Base-by-base conservation (phyloP, 805 yeast genomes). In the Saccharomycopsis guyanensis region DNA sequence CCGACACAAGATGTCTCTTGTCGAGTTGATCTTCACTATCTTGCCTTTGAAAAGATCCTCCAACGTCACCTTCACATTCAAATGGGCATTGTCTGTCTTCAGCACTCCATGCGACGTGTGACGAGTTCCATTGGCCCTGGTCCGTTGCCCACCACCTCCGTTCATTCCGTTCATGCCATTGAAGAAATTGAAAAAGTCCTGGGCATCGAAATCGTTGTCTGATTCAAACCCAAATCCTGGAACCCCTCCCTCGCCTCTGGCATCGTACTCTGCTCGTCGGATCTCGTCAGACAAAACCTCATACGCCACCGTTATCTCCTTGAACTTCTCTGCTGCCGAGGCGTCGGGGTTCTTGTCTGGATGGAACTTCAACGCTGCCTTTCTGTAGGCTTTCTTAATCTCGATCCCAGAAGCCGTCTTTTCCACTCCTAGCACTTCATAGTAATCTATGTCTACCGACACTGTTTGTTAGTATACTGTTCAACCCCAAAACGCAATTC, bases 231-330 rank as follows among this genome's bases (percentile, higher is more conserved):
- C 71, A n/a, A 64, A 63, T n/a, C 61, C 69, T n/a, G 66, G 70
- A 39, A 37, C 43, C 29, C 59, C 58, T 22, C 52, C 52, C 13
- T 45, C 48, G 3, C 83, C 84, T 53, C 72, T 76, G 16, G 63
- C 54, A 57, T 83, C 89, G 57, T 82, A 83, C 38, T 75, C 71
- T 33, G 64, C 64, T 49, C 88, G 64, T 55, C 69, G 73, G 8
- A 63, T 71, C 29, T 80, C 94, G 60, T 89, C 95, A 24, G 78
- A 76, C 49, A 91, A 65, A 2, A 83, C 68, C 59, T 87, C 95
- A 60, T 91, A 91, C 0, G 97, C 97, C 51, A 82, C 83, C 16
- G 82, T 74, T 47, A 91, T 76, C 56, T 82, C 89, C 61, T 91
- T 91, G 65, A 91, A 91, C 58, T 72, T 75, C 62, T 87, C 97